Percentiles rank a stretch among this genome's conserved stretches.
These are phyloP conservation scores for Hebeloma cylindrosporum DNA, from an alignment of 768 basidiomycete genomes.

Conservation along the genomic window DNA sequence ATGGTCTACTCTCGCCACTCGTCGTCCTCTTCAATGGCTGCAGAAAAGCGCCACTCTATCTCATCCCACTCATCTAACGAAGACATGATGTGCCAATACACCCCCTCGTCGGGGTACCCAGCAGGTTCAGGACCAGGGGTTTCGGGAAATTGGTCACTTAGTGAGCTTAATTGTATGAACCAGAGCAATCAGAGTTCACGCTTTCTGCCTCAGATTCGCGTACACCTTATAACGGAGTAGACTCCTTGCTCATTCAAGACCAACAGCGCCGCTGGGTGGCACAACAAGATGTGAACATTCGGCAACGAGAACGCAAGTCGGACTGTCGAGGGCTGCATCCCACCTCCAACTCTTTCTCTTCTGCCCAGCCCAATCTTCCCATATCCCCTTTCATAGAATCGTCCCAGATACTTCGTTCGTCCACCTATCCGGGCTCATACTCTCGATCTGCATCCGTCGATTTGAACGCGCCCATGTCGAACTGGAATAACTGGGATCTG, in stretches of 20 bases:
- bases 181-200: neutral
- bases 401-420: constrained; percentile 10
- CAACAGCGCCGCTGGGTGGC: constrained; percentile 13
- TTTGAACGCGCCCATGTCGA: constrained; percentile 9
- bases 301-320: constrained; percentile 17
- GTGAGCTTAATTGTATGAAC: constrained; percentile 16
- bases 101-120: constrained; percentile 17
- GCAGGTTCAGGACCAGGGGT: constrained; percentile 9
- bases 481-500: constrained; percentile 21
- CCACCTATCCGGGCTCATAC: constrained; percentile 11
- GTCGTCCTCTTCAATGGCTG: constrained; percentile 13
- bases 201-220: constrained; percentile 11
- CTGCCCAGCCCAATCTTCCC: constrained; percentile 7
- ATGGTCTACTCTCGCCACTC: constrained; percentile 23
- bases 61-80: constrained; percentile 2
- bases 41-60: constrained; percentile 13
- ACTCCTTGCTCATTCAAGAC: constrained; percentile 3
- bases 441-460: constrained; percentile 10
- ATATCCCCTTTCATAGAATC: constrained; percentile 11
- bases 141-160: constrained; percentile 20
- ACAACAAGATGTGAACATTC: constrained; percentile 12
- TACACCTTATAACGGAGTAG: constrained; percentile 11
- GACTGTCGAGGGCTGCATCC: constrained; percentile 15
- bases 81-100: constrained; percentile 18
- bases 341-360: neutral